Percentiles rank a stretch among this genome's conserved stretches.
phyloP scores from a whole-genome alignment of 305 asterid genomes.

The Fraxinus paxiana region DNA sequence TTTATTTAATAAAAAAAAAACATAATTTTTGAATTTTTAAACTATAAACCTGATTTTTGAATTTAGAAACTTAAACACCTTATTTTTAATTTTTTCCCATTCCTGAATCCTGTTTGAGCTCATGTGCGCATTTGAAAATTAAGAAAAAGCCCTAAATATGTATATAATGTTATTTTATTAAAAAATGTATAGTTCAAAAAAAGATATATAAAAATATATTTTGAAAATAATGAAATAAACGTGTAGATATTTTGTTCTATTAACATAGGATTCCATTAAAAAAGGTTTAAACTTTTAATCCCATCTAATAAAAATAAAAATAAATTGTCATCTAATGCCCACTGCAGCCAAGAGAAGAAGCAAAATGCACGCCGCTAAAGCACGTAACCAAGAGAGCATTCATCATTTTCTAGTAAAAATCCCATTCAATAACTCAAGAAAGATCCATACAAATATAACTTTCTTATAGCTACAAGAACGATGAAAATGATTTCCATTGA shows the following conservation, averaged over 20 bases:
- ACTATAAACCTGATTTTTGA: too few relatives aligned
- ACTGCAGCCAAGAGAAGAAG: background rate
- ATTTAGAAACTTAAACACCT: too few relatives aligned
- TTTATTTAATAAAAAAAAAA: too few relatives aligned
- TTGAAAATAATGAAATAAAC: too few relatives aligned
- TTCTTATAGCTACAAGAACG: background rate
- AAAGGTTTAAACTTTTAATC: background rate
- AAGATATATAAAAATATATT: too few relatives aligned
- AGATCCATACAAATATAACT: background rate
- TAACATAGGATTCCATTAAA: background rate
- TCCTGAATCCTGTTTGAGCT: background rate
- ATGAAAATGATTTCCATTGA: background rate
- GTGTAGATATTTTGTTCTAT: background rate
- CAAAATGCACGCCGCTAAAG: background rate
- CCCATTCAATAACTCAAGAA: background rate
- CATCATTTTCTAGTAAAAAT: background rate
- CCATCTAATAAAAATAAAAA: background rate
- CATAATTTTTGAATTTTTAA: too few relatives aligned
- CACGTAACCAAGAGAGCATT: background rate
- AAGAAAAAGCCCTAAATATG: background rate
- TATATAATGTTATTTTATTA: too few relatives aligned
- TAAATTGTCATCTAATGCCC: background rate
- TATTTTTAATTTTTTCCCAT: too few relatives aligned
- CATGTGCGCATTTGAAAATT: background rate
- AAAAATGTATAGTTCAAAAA: background rate